Base-by-base conservation (phyloP, 345 rosid genomes). In the Ceriops zippeliana region DNA sequence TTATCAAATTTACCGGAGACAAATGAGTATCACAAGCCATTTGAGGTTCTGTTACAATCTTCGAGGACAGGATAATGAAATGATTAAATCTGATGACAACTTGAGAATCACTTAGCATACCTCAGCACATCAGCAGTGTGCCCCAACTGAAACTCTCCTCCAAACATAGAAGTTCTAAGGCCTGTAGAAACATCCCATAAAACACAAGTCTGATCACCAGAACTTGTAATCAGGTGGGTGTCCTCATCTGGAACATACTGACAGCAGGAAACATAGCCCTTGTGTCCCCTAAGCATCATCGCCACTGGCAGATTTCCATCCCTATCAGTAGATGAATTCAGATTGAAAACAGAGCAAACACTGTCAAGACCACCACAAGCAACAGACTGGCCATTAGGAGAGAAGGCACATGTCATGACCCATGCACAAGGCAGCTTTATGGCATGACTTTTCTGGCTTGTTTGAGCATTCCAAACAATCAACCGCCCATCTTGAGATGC, bases 381-480 rank as follows among this genome's bases (percentile, higher is more conserved):
- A 78, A 96, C 98, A 2, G 92, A 85, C 66, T 90, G 98, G 71
- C 99, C 92, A 38, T 83, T 83, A 0, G 99, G 96, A 58, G 97
- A 91, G 82, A 95, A 95, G 49, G 97, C 99, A 78, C 99, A 91
- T 16, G 99, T 86, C 99, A 89, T 95, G 74, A 95, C 97, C 97
- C 97, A 89, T 1, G 98, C 95, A 76, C 97, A 92, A 61, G 97
- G 99, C 66, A 96, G 87, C 77, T 90, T 95, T 34, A 95, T 95
- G 53, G 96, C 90, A 76, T 95, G 97, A 64, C 88, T 90, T 83
- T 95, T 95, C 86, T 91, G 99, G 81, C 99, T 95, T 19, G 99
- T 95, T 58, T 86, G 79, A 66, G 97, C 93, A 72, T 95, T 95
- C 99, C 99, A 92, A 66, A 95, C 97, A 7, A 95, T 92, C 65